Conservation (phyloP, 2,329 filamentous ascomycete species). For the Coniochaeta sp. region DNA sequence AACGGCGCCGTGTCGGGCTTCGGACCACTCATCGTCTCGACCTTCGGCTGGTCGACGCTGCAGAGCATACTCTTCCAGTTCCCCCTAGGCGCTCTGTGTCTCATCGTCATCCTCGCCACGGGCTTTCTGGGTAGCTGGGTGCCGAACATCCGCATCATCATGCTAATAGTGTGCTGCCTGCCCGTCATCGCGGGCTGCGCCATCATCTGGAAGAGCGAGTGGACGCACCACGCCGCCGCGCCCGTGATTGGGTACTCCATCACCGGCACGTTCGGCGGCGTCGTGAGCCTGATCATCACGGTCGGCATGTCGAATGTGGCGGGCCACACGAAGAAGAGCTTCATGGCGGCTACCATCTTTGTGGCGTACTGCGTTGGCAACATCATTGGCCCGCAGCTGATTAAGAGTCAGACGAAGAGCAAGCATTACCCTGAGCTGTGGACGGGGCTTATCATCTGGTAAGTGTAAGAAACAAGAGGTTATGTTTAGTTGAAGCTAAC, state of each 20-base stretch:
- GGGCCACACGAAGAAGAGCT: constrained; percentile 71
- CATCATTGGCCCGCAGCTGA: constrained; percentile 67
- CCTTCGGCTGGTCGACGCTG: constrained; percentile 58
- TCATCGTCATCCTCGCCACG: constrained; percentile 57
- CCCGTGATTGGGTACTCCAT: constrained; percentile 67
- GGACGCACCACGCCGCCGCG: constrained; percentile 57
- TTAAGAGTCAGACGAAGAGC: constrained; percentile 57
- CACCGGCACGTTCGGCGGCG: constrained; percentile 65
- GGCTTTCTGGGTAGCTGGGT: constrained; percentile 57
- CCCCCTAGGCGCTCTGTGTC: constrained; percentile 62
- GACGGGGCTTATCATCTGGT: constrained; percentile 59
- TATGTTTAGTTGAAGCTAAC: constrained; percentile 8
- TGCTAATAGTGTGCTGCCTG: constrained; percentile 60
- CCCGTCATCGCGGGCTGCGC: constrained; percentile 69
- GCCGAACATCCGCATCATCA: constrained; percentile 56
- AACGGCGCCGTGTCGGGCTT: constrained; percentile 67
- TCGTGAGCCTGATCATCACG: constrained; percentile 52
- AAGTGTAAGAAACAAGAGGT: constrained; percentile 12
- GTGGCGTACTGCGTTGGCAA: constrained; percentile 71
- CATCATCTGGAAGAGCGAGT: constrained; percentile 64
- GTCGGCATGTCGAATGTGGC: constrained; percentile 61
- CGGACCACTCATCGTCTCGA: constrained; percentile 64
- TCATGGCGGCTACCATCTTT: constrained; percentile 68
- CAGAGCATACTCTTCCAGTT: constrained; percentile 69
- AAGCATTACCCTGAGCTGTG: constrained; percentile 66